A percentile compares a stretch with the other conserved stretches of the same genome.
These are phyloP conservation scores for Phyllosticta citrichinensis DNA, from an alignment of 2,329 filamentous ascomycete species.

Conservation along the genomic window DNA sequence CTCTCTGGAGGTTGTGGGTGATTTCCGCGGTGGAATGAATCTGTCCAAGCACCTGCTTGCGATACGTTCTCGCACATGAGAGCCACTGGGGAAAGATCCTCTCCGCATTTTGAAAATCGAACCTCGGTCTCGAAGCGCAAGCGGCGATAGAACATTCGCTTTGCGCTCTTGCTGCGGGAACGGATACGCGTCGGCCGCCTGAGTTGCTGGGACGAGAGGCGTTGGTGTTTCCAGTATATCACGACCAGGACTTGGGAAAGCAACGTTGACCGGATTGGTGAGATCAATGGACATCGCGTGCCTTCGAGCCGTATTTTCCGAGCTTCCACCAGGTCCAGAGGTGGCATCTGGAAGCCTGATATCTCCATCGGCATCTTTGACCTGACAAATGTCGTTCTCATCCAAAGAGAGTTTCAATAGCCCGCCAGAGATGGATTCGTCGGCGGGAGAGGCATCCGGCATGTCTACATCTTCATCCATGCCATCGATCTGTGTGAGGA, in stretches of 20 bases:
- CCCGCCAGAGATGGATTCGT: not conserved
- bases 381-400: not conserved
- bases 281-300: conserved; percentile 6
- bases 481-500: conserved; percentile 2
- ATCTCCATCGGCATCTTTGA: conserved; percentile 3
- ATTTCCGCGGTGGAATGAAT: conserved; percentile 44
- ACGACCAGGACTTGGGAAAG: not conserved
- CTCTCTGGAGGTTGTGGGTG: conserved; percentile 32
- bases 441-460: not conserved
- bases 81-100: conserved; percentile 19
- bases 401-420: not conserved
- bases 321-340: not conserved
- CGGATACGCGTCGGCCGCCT: conserved; percentile 11
- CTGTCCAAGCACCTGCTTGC: conserved; percentile 41
- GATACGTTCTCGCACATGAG: conserved; percentile 14
- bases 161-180: conserved; percentile 12
- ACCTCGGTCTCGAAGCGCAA: conserved; percentile 8
- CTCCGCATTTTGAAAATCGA: conserved; percentile 26
- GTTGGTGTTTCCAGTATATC: not conserved
- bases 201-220: not conserved
- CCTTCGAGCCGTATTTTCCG: not conserved
- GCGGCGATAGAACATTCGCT: conserved; percentile 5
- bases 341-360: conserved; percentile 5
- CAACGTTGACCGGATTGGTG: not conserved
- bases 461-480: not conserved